Evolutionary conservation across 78 protist species (phyloP).

Genomic region (Dictyostelium capitatum): DNA sequence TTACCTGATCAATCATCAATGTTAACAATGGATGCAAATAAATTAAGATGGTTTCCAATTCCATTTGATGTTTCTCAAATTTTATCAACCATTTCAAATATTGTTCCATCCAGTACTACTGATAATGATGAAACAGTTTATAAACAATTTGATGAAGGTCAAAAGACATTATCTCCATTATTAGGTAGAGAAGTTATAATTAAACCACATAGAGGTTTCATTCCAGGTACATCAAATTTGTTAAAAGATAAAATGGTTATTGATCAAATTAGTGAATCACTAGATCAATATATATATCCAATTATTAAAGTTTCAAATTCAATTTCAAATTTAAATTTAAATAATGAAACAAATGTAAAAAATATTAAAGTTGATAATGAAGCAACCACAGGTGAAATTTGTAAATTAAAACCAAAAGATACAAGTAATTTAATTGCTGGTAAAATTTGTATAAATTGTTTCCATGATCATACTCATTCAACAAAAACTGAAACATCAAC

Average conservation of each 20-base stretch:
- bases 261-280: too few species aligned
- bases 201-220: slow-evolving; percentile 31
- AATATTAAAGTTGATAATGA: not conserved
- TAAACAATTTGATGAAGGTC: not conserved
- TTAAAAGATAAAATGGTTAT: not conserved
- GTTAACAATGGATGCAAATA: slow-evolving; percentile 23
- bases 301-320: not conserved
- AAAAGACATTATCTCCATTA: slow-evolving; percentile 8
- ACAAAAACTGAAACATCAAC: not conserved
- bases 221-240: slow-evolving; percentile 6
- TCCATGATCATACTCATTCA: slow-evolving; percentile 19
- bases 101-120: too few species aligned
- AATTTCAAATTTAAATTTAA: slow-evolving; percentile 25
- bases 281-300: slow-evolving; percentile 4
- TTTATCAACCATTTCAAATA: not conserved
- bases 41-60: slow-evolving; percentile 48
- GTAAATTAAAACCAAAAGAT: slow-evolving; percentile 26
- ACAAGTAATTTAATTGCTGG: slow-evolving; percentile 5
- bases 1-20: slow-evolving; percentile 55
- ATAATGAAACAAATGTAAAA: slow-evolving; percentile 24
- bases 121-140: too few species aligned
- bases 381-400: not conserved
- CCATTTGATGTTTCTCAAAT: slow-evolving; percentile 45
- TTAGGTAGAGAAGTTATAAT: slow-evolving; percentile 36
- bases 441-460: slow-evolving; percentile 52